phyloP scores from a whole-genome alignment of 768 basidiomycete genomes.

The Mycena rosella region DNA sequence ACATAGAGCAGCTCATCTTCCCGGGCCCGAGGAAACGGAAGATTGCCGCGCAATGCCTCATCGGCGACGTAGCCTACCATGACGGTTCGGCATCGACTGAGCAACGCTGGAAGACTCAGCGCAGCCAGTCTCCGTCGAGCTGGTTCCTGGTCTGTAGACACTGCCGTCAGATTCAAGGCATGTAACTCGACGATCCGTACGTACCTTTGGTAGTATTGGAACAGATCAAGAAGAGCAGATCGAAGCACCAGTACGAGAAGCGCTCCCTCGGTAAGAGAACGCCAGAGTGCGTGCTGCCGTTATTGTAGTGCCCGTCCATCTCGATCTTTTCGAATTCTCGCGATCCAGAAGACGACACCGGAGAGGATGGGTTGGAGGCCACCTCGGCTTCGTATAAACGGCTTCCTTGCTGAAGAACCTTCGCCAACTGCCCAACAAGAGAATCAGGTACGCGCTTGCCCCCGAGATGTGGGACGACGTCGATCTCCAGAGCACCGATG shows the following conservation, averaged over 20 bases:
- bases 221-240: constrained; percentile 86
- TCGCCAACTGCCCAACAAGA: constrained; percentile 75
- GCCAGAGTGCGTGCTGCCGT: constrained; percentile 74
- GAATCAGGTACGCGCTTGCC: constrained; percentile 76
- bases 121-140: constrained; percentile 78
- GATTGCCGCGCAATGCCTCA: constrained; percentile 82
- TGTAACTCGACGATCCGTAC: constrained; percentile 24
- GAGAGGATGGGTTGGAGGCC: constrained; percentile 35
- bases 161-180: background rate
- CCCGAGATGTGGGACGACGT: constrained; percentile 84
- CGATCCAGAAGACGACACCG: constrained; percentile 30
- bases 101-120: constrained; percentile 75
- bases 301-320: constrained; percentile 49
- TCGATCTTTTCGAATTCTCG: constrained; percentile 53
- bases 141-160: constrained; percentile 67
- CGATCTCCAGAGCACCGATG: constrained; percentile 82
- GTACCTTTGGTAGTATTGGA: constrained; percentile 73
- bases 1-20: constrained; percentile 94
- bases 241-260: constrained; percentile 95
- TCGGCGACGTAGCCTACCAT: constrained; percentile 87
- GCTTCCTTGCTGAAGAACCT: constrained; percentile 81
- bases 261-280: constrained; percentile 78
- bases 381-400: constrained; percentile 61
- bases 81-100: constrained; percentile 80
- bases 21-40: constrained; percentile 89